Percentiles rank a stretch among this genome's conserved stretches.
phyloP scores from a whole-genome alignment of 805 yeast species.

The Yarrowia hollandica region DNA sequence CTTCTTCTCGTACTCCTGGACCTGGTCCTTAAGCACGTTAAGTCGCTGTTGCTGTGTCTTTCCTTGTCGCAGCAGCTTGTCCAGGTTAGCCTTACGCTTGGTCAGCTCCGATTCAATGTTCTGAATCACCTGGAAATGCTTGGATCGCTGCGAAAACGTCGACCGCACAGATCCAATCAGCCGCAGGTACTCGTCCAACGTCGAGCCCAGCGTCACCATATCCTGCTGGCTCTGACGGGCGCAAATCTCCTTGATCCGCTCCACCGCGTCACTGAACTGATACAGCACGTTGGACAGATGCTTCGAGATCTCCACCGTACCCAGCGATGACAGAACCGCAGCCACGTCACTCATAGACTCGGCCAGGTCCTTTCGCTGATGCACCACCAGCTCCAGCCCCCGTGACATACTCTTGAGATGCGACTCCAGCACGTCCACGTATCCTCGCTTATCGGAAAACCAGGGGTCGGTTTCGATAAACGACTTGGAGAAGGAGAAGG shows the following conservation, averaged over 20 bases:
- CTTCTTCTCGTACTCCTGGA: conserved; percentile 54
- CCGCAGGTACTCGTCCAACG: conserved; percentile 84
- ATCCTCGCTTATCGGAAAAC: conserved; percentile 66
- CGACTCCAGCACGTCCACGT: conserved; percentile 68
- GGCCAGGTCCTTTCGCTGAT: conserved; percentile 74
- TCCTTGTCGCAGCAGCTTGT: conserved; percentile 49
- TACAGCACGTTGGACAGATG: conserved; percentile 61
- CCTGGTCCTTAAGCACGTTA: conserved; percentile 57
- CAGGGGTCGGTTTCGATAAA: conserved; percentile 71
- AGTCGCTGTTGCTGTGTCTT: conserved; percentile 64
- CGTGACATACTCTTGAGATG: conserved; percentile 67
- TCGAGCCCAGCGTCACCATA: conserved; percentile 78
- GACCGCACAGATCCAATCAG: conserved; percentile 71
- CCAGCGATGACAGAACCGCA: conserved; percentile 55
- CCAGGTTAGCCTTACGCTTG: conserved; percentile 51
- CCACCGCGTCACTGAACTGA: conserved; percentile 72
- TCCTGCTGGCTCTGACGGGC: conserved; percentile 83
- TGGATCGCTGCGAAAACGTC: conserved; percentile 72
- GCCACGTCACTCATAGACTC: conserved; percentile 68
- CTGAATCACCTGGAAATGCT: conserved; percentile 50
- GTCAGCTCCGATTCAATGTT: conserved; percentile 49
- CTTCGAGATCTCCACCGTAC: conserved; percentile 73
- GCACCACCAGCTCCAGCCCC: conserved; percentile 70
- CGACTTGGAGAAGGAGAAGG: conserved; percentile 67
- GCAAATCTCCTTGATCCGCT: conserved; percentile 66